phyloP scores from a whole-genome alignment of 2,329 filamentous ascomycete genomes.

The Fusarium humuli region DNA sequence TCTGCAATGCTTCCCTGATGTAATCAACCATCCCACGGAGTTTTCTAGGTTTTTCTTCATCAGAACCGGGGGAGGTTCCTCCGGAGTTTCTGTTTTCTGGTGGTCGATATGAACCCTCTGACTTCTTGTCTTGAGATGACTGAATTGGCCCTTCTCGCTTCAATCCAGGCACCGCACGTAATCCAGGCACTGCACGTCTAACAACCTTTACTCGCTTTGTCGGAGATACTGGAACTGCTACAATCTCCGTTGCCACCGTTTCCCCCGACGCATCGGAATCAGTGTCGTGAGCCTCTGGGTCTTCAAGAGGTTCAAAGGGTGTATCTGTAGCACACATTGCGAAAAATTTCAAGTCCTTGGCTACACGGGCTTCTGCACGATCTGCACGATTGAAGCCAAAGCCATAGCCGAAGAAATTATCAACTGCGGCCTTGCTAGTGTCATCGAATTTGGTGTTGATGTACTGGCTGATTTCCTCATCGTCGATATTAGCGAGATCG shows the following conservation, averaged over 20 bases:
- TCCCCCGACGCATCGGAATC: constrained; percentile 2
- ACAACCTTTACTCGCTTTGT: constrained; percentile 7
- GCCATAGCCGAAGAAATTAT: not conserved
- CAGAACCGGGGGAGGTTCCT: not conserved
- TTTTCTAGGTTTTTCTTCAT: not conserved
- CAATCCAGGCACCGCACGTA: not conserved
- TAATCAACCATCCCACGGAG: constrained; percentile 4
- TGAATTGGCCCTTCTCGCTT: not conserved
- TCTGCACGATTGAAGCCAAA: not conserved
- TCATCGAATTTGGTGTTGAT: not conserved
- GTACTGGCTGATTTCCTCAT: not conserved
- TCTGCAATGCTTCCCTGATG: not conserved
- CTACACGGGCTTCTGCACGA: not conserved
- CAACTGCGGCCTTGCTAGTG: not conserved
- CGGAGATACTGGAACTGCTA: not conserved
- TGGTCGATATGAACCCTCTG: not conserved
- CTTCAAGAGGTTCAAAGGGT: not conserved
- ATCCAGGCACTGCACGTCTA: not conserved
- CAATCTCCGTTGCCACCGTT: not conserved
- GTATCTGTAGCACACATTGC: not conserved
- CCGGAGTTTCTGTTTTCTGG: not conserved
- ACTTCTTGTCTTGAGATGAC: not conserved
- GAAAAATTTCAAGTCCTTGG: not conserved
- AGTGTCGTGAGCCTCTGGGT: not conserved
- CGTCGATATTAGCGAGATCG: not conserved